phyloP scores from a whole-genome alignment of 2,329 filamentous ascomycete genomes.

The Claviceps sp. region DNA sequence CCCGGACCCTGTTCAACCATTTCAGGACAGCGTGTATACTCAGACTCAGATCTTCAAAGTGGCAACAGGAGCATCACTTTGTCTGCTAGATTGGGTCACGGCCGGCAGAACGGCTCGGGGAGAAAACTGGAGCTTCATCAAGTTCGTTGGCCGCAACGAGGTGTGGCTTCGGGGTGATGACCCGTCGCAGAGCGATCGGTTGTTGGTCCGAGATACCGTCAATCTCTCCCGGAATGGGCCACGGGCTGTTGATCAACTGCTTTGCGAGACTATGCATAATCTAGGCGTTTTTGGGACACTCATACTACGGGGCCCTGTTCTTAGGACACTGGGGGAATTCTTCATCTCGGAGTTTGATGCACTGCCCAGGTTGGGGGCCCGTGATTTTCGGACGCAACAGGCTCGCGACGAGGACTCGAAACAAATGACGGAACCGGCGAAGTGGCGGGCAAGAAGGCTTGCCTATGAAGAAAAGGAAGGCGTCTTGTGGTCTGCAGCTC shows the following conservation, averaged over 20 bases:
- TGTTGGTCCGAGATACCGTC: conserved; percentile 77
- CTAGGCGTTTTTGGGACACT: conserved; percentile 74
- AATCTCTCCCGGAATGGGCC: conserved; percentile 49
- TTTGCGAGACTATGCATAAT: conserved; percentile 55
- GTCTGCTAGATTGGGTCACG: conserved; percentile 87
- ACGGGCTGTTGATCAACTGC: conserved; percentile 23
- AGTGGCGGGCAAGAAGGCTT: conserved; percentile 43
- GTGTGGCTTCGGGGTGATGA: conserved; percentile 44
- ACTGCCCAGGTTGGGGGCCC: conserved; percentile 68
- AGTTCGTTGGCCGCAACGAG: conserved; percentile 78
- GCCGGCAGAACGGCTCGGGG: conserved; percentile 74
- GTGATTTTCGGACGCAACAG: conserved; percentile 55
- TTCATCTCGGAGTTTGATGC: conserved; percentile 67
- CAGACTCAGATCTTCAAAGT: conserved; percentile 70
- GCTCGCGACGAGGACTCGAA: conserved; percentile 26
- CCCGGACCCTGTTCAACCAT: conserved; percentile 89
- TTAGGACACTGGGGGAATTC: conserved; percentile 53
- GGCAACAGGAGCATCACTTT: conserved; percentile 47
- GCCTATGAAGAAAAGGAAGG: conserved; percentile 43
- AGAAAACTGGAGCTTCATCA: conserved; percentile 74
- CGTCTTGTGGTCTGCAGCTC: conserved; percentile 71
- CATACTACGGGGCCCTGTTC: conserved; percentile 62
- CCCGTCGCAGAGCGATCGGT: conserved; percentile 29
- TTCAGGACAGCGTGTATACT: conserved; percentile 68
- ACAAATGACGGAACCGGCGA: conserved; percentile 27